Conservation (phyloP, 352 stramenopile species). For the Peronosclerospora sorghi region DNA sequence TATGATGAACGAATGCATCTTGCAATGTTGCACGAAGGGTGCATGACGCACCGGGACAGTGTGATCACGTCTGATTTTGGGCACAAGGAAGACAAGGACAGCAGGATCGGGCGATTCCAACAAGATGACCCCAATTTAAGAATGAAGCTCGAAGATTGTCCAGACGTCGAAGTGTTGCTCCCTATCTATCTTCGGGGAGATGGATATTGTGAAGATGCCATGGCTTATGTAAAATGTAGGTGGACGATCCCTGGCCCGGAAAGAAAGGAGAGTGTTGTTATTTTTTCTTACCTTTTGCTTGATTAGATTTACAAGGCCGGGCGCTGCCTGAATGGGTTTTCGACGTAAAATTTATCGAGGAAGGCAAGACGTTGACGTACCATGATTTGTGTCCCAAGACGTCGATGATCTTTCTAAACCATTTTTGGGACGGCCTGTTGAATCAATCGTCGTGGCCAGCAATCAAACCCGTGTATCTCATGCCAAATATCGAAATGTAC, state of each 20-base stretch:
- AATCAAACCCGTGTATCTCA: constrained; percentile 33
- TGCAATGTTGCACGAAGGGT: constrained; percentile 36
- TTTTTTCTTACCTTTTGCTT: background rate
- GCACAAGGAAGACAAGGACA: constrained; percentile 4
- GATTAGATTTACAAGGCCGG: constrained; percentile 34
- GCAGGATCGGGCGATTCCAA: constrained; percentile 11
- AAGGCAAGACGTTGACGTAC: constrained; percentile 25
- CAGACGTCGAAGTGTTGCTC: constrained; percentile 54
- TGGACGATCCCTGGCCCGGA: no score
- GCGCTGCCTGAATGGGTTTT: constrained; percentile 39
- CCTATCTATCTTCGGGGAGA: constrained; percentile 31
- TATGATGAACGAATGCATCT: no score
- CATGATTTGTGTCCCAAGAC: constrained; percentile 45
- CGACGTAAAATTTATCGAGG: constrained; percentile 23
- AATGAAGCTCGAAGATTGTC: constrained; percentile 33
- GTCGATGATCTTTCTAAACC: constrained; percentile 46
- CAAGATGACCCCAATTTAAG: constrained; percentile 27
- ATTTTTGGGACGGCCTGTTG: constrained; percentile 34
- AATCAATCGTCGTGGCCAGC: constrained; percentile 19
- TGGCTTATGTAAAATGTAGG: constrained; percentile 58
- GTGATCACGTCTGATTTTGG: constrained; percentile 31
- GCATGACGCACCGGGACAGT: constrained; percentile 25
- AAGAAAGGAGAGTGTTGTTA: background rate
- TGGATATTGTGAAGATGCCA: constrained; percentile 65
- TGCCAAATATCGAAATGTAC: constrained; percentile 50